Conservation (phyloP, 164 flowering plant genomes). For the Aristolochia contorta region DNA sequence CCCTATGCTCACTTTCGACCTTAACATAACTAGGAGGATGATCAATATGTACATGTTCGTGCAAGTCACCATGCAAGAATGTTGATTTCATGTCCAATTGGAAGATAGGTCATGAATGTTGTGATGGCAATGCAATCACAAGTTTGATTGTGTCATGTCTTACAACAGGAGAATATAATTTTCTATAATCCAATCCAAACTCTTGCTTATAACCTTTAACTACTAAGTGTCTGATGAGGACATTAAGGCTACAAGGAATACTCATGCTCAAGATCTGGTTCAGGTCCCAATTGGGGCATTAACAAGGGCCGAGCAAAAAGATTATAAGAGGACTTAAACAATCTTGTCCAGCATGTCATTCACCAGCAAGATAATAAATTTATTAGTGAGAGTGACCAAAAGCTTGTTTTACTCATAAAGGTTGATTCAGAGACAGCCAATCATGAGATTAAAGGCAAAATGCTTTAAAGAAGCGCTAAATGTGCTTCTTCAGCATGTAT, state of each 20-base stretch:
- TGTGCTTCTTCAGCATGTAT: too few relatives aligned
- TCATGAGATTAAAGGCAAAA: too few relatives aligned
- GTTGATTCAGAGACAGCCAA: too few relatives aligned
- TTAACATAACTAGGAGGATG: conserved; percentile 11
- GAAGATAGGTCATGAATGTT: conserved; percentile 3
- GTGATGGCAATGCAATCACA: background rate
- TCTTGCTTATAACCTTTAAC: too few relatives aligned
- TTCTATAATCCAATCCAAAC: background rate
- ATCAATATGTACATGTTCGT: conserved; percentile 8
- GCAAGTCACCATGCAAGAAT: conserved; percentile 15
- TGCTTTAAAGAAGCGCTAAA: too few relatives aligned
- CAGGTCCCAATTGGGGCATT: background rate
- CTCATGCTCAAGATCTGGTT: background rate
- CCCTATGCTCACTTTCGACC: conserved; percentile 6
- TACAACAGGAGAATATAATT: conserved; percentile 6
- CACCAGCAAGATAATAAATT: too few relatives aligned
- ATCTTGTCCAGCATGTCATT: too few relatives aligned
- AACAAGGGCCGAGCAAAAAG: background rate
- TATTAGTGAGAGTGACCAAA: too few relatives aligned
- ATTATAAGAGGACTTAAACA: background rate
- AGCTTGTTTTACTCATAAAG: too few relatives aligned
- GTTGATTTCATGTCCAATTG: conserved; percentile 10
- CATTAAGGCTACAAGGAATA: background rate
- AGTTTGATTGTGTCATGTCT: background rate
- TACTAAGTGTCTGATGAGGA: too few relatives aligned